Conservation (phyloP, 2,329 filamentous ascomycete species). For the Fusarium praegraminearum region DNA sequence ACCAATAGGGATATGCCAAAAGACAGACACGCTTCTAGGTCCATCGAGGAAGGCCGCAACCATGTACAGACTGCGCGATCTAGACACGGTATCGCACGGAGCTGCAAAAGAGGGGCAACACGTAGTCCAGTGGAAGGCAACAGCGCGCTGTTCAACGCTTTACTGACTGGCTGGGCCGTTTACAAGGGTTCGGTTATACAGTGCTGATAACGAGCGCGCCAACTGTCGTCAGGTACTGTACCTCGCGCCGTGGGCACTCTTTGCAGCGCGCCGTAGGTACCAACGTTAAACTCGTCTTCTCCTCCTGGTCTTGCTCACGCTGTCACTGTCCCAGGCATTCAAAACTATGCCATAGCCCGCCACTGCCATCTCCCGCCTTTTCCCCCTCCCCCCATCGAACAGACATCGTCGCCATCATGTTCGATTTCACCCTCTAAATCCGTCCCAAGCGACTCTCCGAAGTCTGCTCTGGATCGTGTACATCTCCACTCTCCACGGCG, state of each 20-base stretch:
- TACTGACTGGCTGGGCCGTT: constrained; percentile 27
- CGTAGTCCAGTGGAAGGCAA: constrained; percentile 22
- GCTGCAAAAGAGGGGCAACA: constrained; percentile 26
- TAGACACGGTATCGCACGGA: constrained; percentile 35
- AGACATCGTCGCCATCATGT: constrained; percentile 64
- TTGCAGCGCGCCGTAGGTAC: constrained; percentile 40
- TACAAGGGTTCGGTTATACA: constrained; percentile 32
- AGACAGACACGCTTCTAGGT: constrained; percentile 43
- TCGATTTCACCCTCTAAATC: constrained; percentile 65
- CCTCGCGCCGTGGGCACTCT: constrained; percentile 10
- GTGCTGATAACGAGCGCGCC: neutral
- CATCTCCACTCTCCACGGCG: constrained; percentile 56
- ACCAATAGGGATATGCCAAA: constrained; percentile 45
- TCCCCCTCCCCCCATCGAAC: constrained; percentile 63
- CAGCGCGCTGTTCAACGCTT: neutral
- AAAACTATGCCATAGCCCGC: constrained; percentile 55
- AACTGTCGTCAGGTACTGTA: constrained; percentile 31
- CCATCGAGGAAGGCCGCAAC: constrained; percentile 35
- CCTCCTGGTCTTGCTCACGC: constrained; percentile 40
- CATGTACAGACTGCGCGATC: constrained; percentile 32
- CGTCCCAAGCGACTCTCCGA: constrained; percentile 64
- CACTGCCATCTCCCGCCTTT: constrained; percentile 48
- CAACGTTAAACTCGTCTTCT: constrained; percentile 36
- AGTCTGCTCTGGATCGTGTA: constrained; percentile 63
- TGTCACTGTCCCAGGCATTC: constrained; percentile 46